These are phyloP conservation scores for Spizellomyces sp. DNA, from an alignment of 192 early-diverging fungal genomes.

Conservation along the genomic window DNA sequence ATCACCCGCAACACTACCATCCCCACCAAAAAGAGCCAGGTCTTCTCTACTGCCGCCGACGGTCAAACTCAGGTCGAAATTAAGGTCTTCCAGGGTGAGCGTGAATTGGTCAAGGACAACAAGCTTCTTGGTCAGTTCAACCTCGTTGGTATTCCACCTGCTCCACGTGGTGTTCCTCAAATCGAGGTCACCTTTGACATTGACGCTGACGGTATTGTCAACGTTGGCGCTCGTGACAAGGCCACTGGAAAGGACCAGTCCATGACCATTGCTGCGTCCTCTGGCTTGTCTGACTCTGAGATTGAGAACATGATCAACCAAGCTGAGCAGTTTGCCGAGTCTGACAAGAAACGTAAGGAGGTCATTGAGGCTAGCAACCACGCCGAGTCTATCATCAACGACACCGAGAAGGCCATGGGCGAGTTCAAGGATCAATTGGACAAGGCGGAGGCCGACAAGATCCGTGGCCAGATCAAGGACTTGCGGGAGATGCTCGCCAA, in stretches of 20 bases:
- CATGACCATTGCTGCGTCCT: conserved; percentile 94
- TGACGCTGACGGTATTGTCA: conserved; percentile 99
- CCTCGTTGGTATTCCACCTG: conserved; percentile 90
- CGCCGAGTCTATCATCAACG: conserved; percentile 87
- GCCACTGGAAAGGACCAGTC: conserved; percentile 94
- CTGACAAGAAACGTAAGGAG: conserved; percentile 90
- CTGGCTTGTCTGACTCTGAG: conserved; percentile 89
- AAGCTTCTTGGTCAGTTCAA: conserved; percentile 98
- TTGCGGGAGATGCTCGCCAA: conserved; percentile 78
- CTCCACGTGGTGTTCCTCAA: conserved; percentile 96
- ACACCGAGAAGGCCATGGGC: conserved; percentile 92
- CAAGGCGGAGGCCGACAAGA: conserved; percentile 81
- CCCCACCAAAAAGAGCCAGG: conserved; percentile 99
- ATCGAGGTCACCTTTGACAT: conserved; percentile 99
- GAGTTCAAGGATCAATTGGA: conserved; percentile 98
- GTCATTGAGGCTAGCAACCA: conserved; percentile 93
- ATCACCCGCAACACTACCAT: conserved; percentile 99
- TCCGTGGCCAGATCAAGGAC: conserved; percentile 79
- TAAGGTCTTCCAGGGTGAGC: conserved; percentile 98
- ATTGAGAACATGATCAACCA: conserved; percentile 97
- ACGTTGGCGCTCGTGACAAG: conserved; percentile 96
- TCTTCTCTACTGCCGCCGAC: conserved; percentile 98
- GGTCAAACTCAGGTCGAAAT: conserved; percentile 98
- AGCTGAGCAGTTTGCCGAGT: conserved; percentile 89
- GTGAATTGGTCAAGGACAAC: conserved; percentile 96